Base-by-base conservation (phyloP, 495 filamentous ascomycete genomes). In the Daldinia bambusicola region DNA sequence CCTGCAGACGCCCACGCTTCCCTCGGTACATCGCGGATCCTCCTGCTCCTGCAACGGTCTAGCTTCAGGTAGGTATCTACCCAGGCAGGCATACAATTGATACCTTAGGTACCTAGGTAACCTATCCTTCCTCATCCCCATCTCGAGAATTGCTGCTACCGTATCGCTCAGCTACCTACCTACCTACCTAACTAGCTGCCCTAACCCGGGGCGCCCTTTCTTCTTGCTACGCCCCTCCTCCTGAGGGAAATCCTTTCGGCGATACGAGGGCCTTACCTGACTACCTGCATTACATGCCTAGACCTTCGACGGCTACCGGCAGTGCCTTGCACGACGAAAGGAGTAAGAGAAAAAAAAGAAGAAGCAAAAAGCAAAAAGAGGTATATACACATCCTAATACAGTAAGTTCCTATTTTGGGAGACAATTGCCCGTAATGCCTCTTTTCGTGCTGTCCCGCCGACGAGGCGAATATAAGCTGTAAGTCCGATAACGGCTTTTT, bases 1-100 rank as follows among this genome's bases (percentile, higher is more conserved):
- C 58, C 9, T 67, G 69, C 69, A 71, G 69, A 61, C 45, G 18
- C 30, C 26, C 26, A 26, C 26, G 26, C 26, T 3, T 3, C 20
- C 36, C 41, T 71, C 69, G 63, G 69, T 58, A 71, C 58, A 63
- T 71, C 34, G 69, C 69, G 50, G 34, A 72, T 68, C 69, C 69
- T 68, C 51, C 63, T 26, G 26, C 26, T 26, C 26, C 26, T 26
- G n/a, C n/a, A 26, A 26, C 1, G 26, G 26, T 26, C 26, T 26
- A 26, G 26, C 26, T 26, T 26, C n/a, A n/a, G n/a, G n/a, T n/a
- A n/a, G n/a, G n/a, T n/a, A n/a, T n/a, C n/a, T n/a, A n/a, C n/a
- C n/a, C n/a, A 26, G 26, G 26, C 26, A 26, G 26, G 26, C 26
- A 26, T 26, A 26, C 26, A 26, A 26, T 26, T 3, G 3, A 26